Conservation (phyloP, 371 early-diverging fungal genomes). For the Polyrhizophydium stewartii region DNA sequence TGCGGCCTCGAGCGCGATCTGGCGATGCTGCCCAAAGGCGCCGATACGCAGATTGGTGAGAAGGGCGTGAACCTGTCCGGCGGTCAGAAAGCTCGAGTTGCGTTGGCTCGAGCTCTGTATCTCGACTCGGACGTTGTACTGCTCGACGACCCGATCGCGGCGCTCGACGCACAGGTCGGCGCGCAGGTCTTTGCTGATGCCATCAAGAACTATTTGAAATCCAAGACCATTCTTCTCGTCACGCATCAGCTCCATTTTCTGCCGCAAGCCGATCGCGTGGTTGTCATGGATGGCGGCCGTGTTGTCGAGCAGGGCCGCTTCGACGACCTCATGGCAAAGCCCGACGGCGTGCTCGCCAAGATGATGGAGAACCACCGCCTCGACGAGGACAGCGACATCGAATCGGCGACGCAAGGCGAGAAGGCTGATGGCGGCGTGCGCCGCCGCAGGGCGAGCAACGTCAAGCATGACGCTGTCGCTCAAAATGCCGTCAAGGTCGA, state of each 20-base stretch:
- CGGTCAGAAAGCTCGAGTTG: slow-evolving; percentile 2
- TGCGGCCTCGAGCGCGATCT: slow-evolving; percentile 73
- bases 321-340: slow-evolving; percentile 21
- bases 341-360: slow-evolving; percentile 16
- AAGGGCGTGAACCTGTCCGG: slow-evolving; percentile 51
- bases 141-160: slow-evolving; percentile 71
- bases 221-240: slow-evolving; percentile 30
- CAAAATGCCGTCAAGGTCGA: background rate
- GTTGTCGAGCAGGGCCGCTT: slow-evolving; percentile 31
- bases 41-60: slow-evolving; percentile 66
- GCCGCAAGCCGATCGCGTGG: slow-evolving; percentile 40
- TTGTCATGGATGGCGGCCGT: slow-evolving; percentile 39
- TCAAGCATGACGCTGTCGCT: background rate
- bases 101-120: slow-evolving; percentile 57
- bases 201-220: slow-evolving; percentile 33
- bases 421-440: background rate
- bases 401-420: background rate
- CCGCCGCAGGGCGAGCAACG: too few species aligned
- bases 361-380: slow-evolving; percentile 20
- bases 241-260: slow-evolving; percentile 34
- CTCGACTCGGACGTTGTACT: slow-evolving; percentile 69
- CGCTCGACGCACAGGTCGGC: slow-evolving; percentile 91
- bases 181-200: slow-evolving; percentile 38
- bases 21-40: slow-evolving; percentile 69
- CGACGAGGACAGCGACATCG: slow-evolving; percentile 12